Conservation (phyloP, 805 yeast genomes). For the Cyberlindnera subsufficiens region DNA sequence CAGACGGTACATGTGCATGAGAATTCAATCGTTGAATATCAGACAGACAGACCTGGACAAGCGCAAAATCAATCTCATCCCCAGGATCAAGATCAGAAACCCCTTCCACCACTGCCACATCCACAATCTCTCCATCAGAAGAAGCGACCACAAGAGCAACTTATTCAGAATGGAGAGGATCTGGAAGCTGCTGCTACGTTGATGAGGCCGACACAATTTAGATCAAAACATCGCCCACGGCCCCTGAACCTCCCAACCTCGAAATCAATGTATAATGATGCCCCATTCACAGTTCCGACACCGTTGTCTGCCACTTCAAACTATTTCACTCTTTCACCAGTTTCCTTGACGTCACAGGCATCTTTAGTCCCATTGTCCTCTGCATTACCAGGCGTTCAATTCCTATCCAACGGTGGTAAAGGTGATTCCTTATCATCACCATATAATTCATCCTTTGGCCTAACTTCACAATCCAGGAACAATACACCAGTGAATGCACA, state of each 20-base stretch:
- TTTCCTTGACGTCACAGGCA: slow-evolving; percentile 6
- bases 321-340: slow-evolving; percentile 14
- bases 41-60: background rate
- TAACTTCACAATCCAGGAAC: slow-evolving; percentile 5
- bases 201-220: slow-evolving; percentile 19
- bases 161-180: slow-evolving; percentile 5
- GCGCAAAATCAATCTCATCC: background rate
- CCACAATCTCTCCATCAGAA: background rate
- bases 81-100: background rate
- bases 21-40: background rate
- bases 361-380: slow-evolving; percentile 6
- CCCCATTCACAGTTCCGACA: slow-evolving; percentile 17
- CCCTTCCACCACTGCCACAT: slow-evolving; percentile 1
- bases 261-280: slow-evolving; percentile 14
- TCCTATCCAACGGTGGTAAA: slow-evolving; percentile 3
- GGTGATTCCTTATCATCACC: slow-evolving; percentile 15
- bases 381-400: slow-evolving; percentile 17
- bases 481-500: slow-evolving; percentile 12
- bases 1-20: slow-evolving; percentile 67
- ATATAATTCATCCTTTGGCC: slow-evolving; percentile 12
- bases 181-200: slow-evolving; percentile 14
- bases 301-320: slow-evolving; percentile 18
- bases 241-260: slow-evolving; percentile 16
- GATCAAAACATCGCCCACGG: slow-evolving; percentile 23
- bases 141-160: slow-evolving; percentile 4